These are phyloP conservation scores for Diaporthe velutina DNA, from an alignment of 2,329 filamentous ascomycete genomes.

Conservation along the genomic window DNA sequence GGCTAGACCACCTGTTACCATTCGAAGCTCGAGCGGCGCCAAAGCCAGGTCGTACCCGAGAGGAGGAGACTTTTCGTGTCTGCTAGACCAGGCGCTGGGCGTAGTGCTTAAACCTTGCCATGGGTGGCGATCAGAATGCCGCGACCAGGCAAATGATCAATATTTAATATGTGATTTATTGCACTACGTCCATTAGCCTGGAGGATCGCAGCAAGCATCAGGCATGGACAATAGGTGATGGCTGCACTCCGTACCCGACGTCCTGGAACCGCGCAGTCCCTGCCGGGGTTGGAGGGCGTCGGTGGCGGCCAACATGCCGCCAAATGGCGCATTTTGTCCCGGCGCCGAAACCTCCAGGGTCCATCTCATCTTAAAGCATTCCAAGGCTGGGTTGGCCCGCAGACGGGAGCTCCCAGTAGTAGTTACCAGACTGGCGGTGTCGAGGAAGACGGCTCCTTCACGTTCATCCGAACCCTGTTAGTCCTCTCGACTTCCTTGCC, in stretches of 20 bases:
- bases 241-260: conserved; percentile 9
- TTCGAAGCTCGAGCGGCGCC: conserved; percentile 22
- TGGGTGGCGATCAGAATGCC: conserved; percentile 22
- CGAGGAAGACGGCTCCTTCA: conserved; percentile 21
- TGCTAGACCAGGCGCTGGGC: conserved; percentile 1
- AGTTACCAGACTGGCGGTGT: conserved; percentile 36
- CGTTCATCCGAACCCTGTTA: conserved; percentile 23
- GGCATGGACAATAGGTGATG: conserved; percentile 15
- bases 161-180: conserved; percentile 18
- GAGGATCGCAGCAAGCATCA: conserved; percentile 31
- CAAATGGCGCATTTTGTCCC: conserved; percentile 12
- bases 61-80: conserved; percentile 13
- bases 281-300: conserved; percentile 11
- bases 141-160: conserved; percentile 12
- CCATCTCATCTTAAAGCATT: conserved; percentile 22
- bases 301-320: conserved; percentile 23
- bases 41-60: conserved; percentile 13
- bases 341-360: background rate
- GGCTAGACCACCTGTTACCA: background rate
- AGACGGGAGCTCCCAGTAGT: conserved; percentile 36
- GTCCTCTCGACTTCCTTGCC: conserved; percentile 8
- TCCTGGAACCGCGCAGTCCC: conserved; percentile 12
- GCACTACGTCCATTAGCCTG: conserved; percentile 18
- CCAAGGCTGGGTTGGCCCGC: conserved; percentile 25
- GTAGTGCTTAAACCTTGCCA: background rate